phyloP scores from a whole-genome alignment of 1,284 basidiomycete species.

The Trichosporon coremiiforme region DNA sequence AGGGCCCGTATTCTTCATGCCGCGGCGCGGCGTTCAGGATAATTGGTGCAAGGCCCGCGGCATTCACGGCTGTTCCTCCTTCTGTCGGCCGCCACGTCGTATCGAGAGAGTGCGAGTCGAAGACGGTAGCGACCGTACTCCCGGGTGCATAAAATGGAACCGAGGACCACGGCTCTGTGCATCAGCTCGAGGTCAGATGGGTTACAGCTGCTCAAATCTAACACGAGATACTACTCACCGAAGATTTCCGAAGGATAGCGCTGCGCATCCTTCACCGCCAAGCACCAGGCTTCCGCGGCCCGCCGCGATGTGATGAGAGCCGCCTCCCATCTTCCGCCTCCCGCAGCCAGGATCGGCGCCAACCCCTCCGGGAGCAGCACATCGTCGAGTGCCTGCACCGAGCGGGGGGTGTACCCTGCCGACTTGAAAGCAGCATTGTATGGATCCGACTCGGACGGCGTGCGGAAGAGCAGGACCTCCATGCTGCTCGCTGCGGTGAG shows the following conservation, averaged over 20 bases:
- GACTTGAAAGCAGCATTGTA: constrained; percentile 29
- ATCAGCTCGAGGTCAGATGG: neutral
- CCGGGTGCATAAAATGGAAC: too few species aligned
- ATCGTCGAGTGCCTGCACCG: constrained; percentile 38
- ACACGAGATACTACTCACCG: neutral
- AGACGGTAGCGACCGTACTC: too few species aligned
- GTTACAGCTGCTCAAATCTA: neutral
- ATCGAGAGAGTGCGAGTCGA: too few species aligned
- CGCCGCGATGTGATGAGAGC: constrained; percentile 43
- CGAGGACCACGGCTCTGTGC: neutral
- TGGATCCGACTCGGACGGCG: constrained; percentile 32
- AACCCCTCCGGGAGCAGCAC: constrained; percentile 30
- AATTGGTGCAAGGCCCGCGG: too few species aligned
- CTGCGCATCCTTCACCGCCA: constrained; percentile 26
- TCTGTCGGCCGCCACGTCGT: too few species aligned
- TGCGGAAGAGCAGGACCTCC: constrained; percentile 40
- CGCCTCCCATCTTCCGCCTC: constrained; percentile 36
- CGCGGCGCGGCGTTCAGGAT: too few species aligned
- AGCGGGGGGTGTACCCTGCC: constrained; percentile 20
- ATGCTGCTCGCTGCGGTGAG: constrained; percentile 9
- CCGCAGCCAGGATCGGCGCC: constrained; percentile 22
- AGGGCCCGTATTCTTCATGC: too few species aligned
- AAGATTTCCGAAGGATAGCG: neutral
- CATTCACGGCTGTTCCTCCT: too few species aligned
- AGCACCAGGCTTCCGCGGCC: constrained; percentile 44